Base-by-base conservation (phyloP, 352 stramenopile species). In the Salisapilia sapeloensis region DNA sequence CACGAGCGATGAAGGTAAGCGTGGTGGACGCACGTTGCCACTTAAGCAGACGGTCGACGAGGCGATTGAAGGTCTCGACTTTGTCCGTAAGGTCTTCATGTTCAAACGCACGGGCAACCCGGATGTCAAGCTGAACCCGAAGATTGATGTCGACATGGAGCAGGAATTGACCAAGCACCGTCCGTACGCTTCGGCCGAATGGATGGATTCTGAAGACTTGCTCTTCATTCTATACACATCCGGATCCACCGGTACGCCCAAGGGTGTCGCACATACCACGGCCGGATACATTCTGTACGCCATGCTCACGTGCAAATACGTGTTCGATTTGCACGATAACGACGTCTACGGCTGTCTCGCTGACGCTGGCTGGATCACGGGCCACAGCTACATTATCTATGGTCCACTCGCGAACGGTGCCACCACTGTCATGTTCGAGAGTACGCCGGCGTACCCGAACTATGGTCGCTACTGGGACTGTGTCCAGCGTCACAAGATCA, bases 381-480 rank as follows among this genome's bases (percentile, higher is more conserved):
- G 93, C 20, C 93, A 99, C 63, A 93, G 71, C 34, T 95, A 93
- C 55, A 97, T 98, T 43, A 69, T 99, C 5, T 97, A 99, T 56
- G 95, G 93, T 6, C 92, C 94, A 3, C 56, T 99, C 4, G 58
- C 86, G 27, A 97, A 98, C 47, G 94, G 95, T 25, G 69, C 70
- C n/a, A 98, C 93, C 3, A 98, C 93, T 2, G 69, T 99, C 38
- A 94, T 99, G 79, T 99, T 98, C 50, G 95, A 99, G 58, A 90
- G 60, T 17, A 98, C 93, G 6, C 95, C 95, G 0, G 84, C 97
- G 55, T 98, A 98, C 60, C 95, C 95, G 12, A 63, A 97, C 52
- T 56, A 64, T 33, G 83, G 80, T 14, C 77, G 93, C 23, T 98
- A 97, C 69, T 98, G 93, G 93, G 89, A 97, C 40, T 64, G 97